phyloP scores from a whole-genome alignment of 108 stramenopile genomes.

The Stephanodiscus triporus region DNA sequence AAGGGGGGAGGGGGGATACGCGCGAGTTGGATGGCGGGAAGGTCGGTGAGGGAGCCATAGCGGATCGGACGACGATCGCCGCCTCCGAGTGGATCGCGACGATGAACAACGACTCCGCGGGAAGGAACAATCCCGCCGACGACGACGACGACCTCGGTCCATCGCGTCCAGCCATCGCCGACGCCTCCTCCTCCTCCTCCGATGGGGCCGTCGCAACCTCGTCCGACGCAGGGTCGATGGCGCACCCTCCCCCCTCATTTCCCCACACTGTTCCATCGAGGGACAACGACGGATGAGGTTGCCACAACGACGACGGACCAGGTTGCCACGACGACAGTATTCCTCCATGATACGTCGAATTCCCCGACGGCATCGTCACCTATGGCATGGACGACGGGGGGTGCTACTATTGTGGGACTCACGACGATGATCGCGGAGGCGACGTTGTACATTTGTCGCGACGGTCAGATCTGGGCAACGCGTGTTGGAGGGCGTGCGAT shows the following conservation, averaged over 20 bases:
- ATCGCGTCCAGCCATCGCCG: no score
- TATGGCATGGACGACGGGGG: conserved; percentile 8
- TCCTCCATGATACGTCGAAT: not conserved
- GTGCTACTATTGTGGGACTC: not conserved
- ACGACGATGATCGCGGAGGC: not conserved
- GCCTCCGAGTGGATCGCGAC: no score
- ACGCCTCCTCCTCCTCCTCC: no score
- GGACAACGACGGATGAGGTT: not conserved
- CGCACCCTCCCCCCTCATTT: no score
- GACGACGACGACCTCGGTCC: no score
- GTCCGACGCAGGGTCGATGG: no score
- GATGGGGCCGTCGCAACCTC: no score
- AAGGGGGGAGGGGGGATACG: not conserved
- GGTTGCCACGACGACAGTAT: not conserved
- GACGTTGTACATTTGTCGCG: not conserved
- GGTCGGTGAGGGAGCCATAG: no score
- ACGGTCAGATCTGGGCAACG: not conserved
- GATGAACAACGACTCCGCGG: no score
- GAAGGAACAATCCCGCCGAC: no score
- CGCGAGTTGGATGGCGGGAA: no score
- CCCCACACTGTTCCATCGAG: not conserved
- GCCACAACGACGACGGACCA: not conserved
- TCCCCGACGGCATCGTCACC: not conserved
- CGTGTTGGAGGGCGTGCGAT: not conserved
- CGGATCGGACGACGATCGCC: no score